These are phyloP conservation scores for Starmerella apis DNA, from an alignment of 805 yeast genomes.

Conservation along the genomic window DNA sequence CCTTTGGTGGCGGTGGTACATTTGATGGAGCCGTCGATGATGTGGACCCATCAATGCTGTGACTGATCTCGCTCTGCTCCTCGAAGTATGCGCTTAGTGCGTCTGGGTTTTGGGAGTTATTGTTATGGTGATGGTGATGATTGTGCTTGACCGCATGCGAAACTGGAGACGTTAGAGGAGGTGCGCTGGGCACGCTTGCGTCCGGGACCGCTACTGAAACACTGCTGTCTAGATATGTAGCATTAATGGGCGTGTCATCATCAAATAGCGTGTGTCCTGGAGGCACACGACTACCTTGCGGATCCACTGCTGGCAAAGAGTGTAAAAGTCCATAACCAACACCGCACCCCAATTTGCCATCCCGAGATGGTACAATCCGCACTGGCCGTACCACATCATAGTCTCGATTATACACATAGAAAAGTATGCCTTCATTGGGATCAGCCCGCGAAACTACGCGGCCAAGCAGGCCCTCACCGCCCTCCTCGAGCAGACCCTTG, in stretches of 20 bases:
- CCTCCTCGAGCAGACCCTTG: conserved; percentile 73
- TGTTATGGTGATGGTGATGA: conserved; percentile 2
- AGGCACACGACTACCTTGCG: conserved; percentile 5
- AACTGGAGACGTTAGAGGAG: conserved; percentile 2
- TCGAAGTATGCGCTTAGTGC: conserved; percentile 23
- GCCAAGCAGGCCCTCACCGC: conserved; percentile 74
- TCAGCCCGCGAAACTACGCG: conserved; percentile 45
- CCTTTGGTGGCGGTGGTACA: conserved; percentile 18
- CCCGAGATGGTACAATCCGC: conserved; percentile 57
- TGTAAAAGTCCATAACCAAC: conserved; percentile 90
- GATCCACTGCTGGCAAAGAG: conserved; percentile 57
- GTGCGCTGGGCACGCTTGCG: not conserved
- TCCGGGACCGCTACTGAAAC: conserved; percentile 1
- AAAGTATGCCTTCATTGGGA: conserved; percentile 32
- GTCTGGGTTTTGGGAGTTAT: not conserved
- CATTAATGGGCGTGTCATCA: conserved; percentile 15
- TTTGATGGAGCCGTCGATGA: not conserved
- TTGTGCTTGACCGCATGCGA: not conserved
- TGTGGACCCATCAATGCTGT: conserved; percentile 20
- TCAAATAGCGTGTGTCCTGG: conserved; percentile 25
- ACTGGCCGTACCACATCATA: conserved; percentile 80
- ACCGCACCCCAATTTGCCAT: conserved; percentile 89
- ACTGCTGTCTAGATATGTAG: not conserved
- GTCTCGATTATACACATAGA: conserved; percentile 80
- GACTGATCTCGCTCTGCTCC: conserved; percentile 25